phyloP scores from a whole-genome alignment of 345 rosid genomes.

The Combretum micranthum region DNA sequence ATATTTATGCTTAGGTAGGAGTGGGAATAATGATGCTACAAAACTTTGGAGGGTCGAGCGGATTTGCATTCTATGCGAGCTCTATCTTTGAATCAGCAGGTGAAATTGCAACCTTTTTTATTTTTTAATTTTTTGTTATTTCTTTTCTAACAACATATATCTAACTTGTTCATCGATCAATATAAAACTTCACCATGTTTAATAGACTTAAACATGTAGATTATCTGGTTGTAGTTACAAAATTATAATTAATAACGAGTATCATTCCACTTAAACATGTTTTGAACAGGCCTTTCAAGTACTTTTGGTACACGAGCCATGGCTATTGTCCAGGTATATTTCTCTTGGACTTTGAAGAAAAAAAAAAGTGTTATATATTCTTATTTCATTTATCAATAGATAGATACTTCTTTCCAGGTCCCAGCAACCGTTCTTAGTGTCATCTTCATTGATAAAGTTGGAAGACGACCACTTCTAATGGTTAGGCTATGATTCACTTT shows the following conservation, averaged over 20 bases:
- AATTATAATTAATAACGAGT: too few relatives aligned
- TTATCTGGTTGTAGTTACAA: too few relatives aligned
- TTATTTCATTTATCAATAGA: too few relatives aligned
- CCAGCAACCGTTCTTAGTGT: background rate
- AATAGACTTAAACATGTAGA: too few relatives aligned
- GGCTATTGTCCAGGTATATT: slow-evolving; percentile 14
- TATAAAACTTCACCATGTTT: too few relatives aligned
- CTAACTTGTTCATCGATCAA: background rate
- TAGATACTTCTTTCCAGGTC: slow-evolving; percentile 5
- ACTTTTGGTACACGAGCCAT: slow-evolving; percentile 12
- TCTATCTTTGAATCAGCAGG: slow-evolving; percentile 43
- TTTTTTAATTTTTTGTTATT: background rate
- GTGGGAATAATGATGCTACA: slow-evolving; percentile 41
- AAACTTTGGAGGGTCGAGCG: slow-evolving; percentile 37
- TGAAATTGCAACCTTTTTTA: slow-evolving; percentile 2
- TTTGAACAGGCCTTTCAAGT: slow-evolving; percentile 19
- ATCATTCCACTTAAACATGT: background rate
- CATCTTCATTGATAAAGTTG: slow-evolving; percentile 11
- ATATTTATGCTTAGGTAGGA: slow-evolving; percentile 28
- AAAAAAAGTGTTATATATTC: too few relatives aligned
- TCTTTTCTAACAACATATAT: too few relatives aligned
- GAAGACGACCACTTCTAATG: slow-evolving; percentile 28
- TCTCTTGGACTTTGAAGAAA: background rate
- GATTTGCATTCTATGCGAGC: slow-evolving; percentile 35
- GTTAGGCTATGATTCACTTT: slow-evolving; percentile 1